Conservation (phyloP, 805 yeast genomes). For the Tetrapisispora namnaoensis region DNA sequence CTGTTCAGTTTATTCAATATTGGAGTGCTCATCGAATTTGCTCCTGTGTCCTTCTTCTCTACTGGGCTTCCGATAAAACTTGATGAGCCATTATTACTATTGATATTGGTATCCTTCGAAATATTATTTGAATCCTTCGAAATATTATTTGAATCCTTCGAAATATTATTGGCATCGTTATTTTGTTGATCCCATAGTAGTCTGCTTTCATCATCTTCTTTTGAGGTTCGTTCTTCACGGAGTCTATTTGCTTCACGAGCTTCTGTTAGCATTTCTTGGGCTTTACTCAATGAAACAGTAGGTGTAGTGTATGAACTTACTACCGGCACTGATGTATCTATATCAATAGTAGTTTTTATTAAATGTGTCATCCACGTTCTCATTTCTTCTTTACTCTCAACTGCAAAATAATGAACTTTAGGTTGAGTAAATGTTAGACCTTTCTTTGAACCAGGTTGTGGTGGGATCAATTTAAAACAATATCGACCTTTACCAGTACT, state of each 20-base stretch:
- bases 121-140: background rate
- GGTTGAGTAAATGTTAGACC: constrained; percentile 96
- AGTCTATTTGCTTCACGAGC: constrained; percentile 64
- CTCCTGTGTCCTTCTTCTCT: background rate
- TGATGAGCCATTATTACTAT: constrained; percentile 2
- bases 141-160: background rate
- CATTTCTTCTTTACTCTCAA: constrained; percentile 84
- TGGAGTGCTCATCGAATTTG: background rate
- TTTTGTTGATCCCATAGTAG: constrained; percentile 25
- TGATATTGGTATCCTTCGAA: background rate
- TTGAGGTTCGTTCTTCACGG: constrained; percentile 35
- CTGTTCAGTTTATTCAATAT: background rate
- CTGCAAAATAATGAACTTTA: constrained; percentile 91
- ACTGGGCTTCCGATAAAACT: background rate
- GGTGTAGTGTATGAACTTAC: constrained; percentile 92
- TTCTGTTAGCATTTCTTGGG: constrained; percentile 74
- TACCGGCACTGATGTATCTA: constrained; percentile 86
- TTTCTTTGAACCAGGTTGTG: constrained; percentile 92
- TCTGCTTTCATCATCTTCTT: constrained; percentile 22
- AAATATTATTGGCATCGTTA: background rate
- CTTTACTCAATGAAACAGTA: constrained; percentile 75
- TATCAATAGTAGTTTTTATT: constrained; percentile 90
- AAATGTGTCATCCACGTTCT: constrained; percentile 88
- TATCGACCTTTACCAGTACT: constrained; percentile 84
- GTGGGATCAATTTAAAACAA: constrained; percentile 88